Percentiles rank a stretch among this genome's conserved stretches.
Conservation (phyloP, 1,139 yeast species). For the Kodamaea arcana region DNA sequence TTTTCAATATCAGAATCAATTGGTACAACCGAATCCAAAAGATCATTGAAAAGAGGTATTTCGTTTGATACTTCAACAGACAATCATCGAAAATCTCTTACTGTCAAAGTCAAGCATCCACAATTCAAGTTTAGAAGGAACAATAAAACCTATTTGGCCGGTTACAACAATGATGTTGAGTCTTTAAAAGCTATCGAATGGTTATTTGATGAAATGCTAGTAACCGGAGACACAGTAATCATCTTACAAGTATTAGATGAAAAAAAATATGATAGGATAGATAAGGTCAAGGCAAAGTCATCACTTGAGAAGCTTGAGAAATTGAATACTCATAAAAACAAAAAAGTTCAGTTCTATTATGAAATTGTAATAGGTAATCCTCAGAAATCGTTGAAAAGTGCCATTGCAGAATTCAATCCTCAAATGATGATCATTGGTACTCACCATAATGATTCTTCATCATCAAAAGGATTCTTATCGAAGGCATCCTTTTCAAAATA, state of each 20-base stretch:
- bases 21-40: no score
- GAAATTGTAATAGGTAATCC: constrained; percentile 65
- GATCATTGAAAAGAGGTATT: constrained; percentile 33
- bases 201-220: constrained; percentile 60
- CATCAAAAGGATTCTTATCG: constrained; percentile 41
- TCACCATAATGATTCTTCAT: constrained; percentile 33
- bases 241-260: constrained; percentile 58
- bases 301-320: constrained; percentile 39
- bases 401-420: constrained; percentile 61
- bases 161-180: constrained; percentile 55
- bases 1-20: no score
- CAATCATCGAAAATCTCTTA: constrained; percentile 42
- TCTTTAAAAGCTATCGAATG: constrained; percentile 60
- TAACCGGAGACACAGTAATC: constrained; percentile 62
- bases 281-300: constrained; percentile 29
- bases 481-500: constrained; percentile 54
- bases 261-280: constrained; percentile 25
- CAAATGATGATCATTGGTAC: constrained; percentile 64
- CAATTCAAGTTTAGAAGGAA: constrained; percentile 52
- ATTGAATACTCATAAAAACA: constrained; percentile 44
- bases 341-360: constrained; percentile 50
- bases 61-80: constrained; percentile 49
- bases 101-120: constrained; percentile 53
- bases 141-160: constrained; percentile 60
- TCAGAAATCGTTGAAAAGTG: constrained; percentile 48